phyloP scores from a whole-genome alignment of 768 basidiomycete genomes.

The Russula compacta region DNA sequence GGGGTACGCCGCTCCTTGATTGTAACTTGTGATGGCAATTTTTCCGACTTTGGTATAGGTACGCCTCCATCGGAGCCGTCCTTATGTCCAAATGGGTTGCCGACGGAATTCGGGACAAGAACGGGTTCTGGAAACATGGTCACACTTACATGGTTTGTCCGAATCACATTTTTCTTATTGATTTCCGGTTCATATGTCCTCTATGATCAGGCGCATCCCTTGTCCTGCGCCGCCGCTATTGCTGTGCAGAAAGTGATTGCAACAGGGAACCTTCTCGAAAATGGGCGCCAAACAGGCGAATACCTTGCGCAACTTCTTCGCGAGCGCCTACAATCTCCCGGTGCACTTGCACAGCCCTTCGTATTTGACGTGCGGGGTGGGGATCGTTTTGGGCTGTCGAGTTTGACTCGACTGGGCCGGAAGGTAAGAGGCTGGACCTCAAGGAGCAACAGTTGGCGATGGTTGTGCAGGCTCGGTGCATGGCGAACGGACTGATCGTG shows the following conservation, averaged over 20 bases:
- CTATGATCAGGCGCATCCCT: slow-evolving; percentile 49
- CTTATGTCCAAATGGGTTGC: slow-evolving; percentile 67
- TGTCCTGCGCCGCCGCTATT: slow-evolving; percentile 70
- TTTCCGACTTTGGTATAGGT: slow-evolving; percentile 34
- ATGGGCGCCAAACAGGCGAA: slow-evolving; percentile 49
- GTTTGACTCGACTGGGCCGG: slow-evolving; percentile 53
- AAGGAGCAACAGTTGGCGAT: slow-evolving; percentile 51
- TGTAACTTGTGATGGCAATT: background rate
- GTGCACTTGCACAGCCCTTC: slow-evolving; percentile 51
- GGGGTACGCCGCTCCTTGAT: slow-evolving; percentile 45
- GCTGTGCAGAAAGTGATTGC: slow-evolving; percentile 71
- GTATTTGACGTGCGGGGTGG: slow-evolving; percentile 76
- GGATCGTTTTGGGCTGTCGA: slow-evolving; percentile 83
- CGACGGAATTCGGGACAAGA: slow-evolving; percentile 55
- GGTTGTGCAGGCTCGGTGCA: slow-evolving; percentile 57
- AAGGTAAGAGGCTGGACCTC: slow-evolving; percentile 39
- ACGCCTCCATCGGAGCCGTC: slow-evolving; percentile 74
- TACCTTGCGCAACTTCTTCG: slow-evolving; percentile 48
- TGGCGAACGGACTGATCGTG: slow-evolving; percentile 57
- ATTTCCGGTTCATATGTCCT: background rate
- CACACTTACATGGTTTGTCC: slow-evolving; percentile 68
- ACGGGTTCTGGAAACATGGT: slow-evolving; percentile 74
- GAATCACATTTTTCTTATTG: background rate
- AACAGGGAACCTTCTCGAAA: slow-evolving; percentile 61
- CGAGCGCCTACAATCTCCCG: slow-evolving; percentile 45